Base-by-base conservation (phyloP, 495 filamentous ascomycete species). In the Trypethelium eluteriae region DNA sequence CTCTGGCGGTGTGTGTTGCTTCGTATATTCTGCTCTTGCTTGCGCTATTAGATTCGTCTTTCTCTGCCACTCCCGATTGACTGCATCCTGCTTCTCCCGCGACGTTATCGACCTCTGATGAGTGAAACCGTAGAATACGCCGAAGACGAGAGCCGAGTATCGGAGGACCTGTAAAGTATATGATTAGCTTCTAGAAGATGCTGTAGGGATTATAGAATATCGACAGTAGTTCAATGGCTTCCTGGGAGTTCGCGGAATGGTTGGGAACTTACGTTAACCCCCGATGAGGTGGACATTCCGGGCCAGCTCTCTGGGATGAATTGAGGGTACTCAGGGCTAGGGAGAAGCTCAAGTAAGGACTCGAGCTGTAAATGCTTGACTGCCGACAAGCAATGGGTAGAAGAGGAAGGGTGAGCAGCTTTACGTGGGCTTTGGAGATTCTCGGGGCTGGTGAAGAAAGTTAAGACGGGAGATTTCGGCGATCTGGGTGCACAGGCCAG, bases 91-190 rank as follows among this genome's bases (percentile, higher is more conserved):
- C 78, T 88, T 89, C 69, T 89, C 83, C 69, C 82, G 71, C 38
- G 89, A 74, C 68, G 79, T 86, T 74, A 98, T 83, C 50, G 83
- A 82, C 63, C 85, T 82, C 80, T 99, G 95, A 82, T 96, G 92
- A 76, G 86, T 89, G 77, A 96, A 80, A 76, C 94, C 94, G 81
- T 98, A 98, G 76, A 95, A 83, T 73, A 96, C 79, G 78, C 94
- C 94, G 73, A 88, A 78, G 71, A 85, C 87, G 69, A 98, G 88
- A 74, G 92, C 92, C 70, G 90, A 88, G 80, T 92, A 99, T 74
- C 94, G 92, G 78, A 98, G 84, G 77, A 99, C 92, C 95, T 98
- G 77, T 65, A 69, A 65, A 65, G 5, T 39, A n/a, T 11, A 2
- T 4, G 11, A 38, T n/a, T 67, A 50, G 36, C 44, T 53, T 63